phyloP scores from a whole-genome alignment of 441 rosid genomes.

The Pelargonium cotyledonis region DNA sequence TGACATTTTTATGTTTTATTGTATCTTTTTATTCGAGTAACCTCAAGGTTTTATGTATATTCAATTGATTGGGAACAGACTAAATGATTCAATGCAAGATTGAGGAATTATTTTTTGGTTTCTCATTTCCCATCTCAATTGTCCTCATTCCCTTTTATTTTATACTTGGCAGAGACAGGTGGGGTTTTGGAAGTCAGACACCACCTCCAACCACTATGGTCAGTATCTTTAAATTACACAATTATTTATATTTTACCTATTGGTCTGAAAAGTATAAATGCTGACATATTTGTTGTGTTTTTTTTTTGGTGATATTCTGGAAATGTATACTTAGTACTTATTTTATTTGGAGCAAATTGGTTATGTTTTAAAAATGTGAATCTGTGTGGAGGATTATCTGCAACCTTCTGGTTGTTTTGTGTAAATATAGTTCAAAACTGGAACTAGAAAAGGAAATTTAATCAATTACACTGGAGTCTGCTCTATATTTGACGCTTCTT shows the following conservation, averaged over 20 bases:
- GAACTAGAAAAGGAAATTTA: background rate
- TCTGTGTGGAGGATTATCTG: background rate
- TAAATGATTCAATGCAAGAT: constrained; percentile 1
- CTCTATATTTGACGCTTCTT: background rate
- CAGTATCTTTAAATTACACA: constrained; percentile 22
- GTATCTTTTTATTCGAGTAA: background rate
- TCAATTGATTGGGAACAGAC: background rate
- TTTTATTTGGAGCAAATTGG: too few relatives aligned
- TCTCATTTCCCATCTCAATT: background rate
- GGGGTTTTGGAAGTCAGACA: constrained; percentile 41
- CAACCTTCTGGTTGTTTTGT: constrained; percentile 1
- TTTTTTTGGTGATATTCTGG: background rate
- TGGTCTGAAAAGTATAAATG: background rate
- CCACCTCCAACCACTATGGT: constrained; percentile 33
- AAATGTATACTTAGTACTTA: background rate
- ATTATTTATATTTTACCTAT: too few relatives aligned
- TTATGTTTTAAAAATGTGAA: background rate
- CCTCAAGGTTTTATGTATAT: background rate
- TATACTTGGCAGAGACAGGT: constrained; percentile 37
- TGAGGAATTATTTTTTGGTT: background rate
- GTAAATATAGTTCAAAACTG: background rate
- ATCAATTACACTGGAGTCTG: background rate
- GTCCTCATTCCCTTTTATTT: constrained; percentile 11
- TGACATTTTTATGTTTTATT: constrained; percentile 4
- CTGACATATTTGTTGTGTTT: background rate